Percentiles rank a stretch among this genome's conserved stretches.
Conservation (phyloP, 805 yeast genomes). For the Wickerhamomyces pijperi region DNA sequence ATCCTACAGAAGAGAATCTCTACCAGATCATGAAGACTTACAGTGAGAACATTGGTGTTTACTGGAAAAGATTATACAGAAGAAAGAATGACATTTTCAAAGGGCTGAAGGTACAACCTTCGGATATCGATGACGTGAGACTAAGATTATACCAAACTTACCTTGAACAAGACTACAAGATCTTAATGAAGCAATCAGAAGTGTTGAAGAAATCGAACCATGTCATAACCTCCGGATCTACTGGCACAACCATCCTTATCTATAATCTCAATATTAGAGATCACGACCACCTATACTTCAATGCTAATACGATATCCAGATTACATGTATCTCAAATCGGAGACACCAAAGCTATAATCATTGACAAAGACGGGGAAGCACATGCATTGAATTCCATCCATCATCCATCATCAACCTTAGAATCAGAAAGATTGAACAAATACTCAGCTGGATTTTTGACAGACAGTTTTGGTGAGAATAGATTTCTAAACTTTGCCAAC, state of each 20-base stretch:
- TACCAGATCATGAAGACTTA: constrained; percentile 42
- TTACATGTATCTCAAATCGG: constrained; percentile 84
- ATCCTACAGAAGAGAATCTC: constrained; percentile 22
- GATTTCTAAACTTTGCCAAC: constrained; percentile 75
- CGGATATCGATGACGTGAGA: constrained; percentile 41
- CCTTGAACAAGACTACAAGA: constrained; percentile 54
- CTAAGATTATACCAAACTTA: constrained; percentile 54
- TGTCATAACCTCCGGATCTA: constrained; percentile 40
- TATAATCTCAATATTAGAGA: constrained; percentile 30
- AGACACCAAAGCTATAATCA: constrained; percentile 79
- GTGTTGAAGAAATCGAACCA: neutral
- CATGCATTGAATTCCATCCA: constrained; percentile 71
- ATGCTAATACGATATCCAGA: constrained; percentile 53
- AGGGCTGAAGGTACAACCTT: constrained; percentile 18
- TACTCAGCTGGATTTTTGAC: constrained; percentile 55
- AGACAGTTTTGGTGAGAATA: constrained; percentile 87
- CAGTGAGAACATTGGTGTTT: constrained; percentile 51
- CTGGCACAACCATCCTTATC: constrained; percentile 56
- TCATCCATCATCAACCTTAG: constrained; percentile 78
- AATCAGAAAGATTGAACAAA: constrained; percentile 57
- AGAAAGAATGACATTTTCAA: constrained; percentile 27
- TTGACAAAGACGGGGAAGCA: constrained; percentile 72
- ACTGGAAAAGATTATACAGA: constrained; percentile 73
- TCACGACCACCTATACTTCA: constrained; percentile 27
- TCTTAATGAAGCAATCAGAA: constrained; percentile 22